Evolutionary conservation across 1,284 basidiomycete genomes (phyloP), one percentile per base, ranked within the genome.

Genomic region (Fomes fomentarius): DNA sequence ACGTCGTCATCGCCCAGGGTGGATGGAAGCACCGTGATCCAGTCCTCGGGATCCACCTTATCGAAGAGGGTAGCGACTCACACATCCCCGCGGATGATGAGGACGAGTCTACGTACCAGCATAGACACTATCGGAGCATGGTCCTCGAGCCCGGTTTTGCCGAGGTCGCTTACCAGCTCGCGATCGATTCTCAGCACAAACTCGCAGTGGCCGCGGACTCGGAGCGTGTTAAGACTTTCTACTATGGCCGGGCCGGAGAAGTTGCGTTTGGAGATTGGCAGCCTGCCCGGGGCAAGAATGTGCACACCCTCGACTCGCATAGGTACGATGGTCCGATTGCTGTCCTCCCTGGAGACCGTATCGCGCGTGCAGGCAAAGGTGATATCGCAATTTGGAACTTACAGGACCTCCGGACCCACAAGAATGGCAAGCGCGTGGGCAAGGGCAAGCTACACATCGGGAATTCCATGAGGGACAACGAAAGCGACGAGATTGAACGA

Each of bases 21-120:
- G 73, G 74, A 8, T 75, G 62, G 51, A 76, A 72, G 57, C 60
- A 70, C 44, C 66, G 70, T 14, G 62, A 64, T 8, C 72, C 74
- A 0, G 47, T 56, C 14, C 56, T 74, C 9, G 21, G 42, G 5
- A 67, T 63, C 52, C 69, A 64, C 60, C 48, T 66, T 24, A 63
- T 65, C 17, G 58, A 64, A 37, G 60, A 61, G 10, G 59, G 35
- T 26, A 26, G 48, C 12, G 31, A 17, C 28, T 12, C 6, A 30
- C 28, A 17, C 15, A 17, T 17, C n/a, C 35, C 14, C 34, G 14
- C 4, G 17, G 15, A 14, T 21, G 24, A n/a, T 2, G 24, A 12
- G 25, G 37, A 22, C 17, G 47, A 19, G 4, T 8, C 17, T 15
- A 24, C 21, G 14, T 34, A 24, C 10, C 38, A 41, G 38, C 31